Conservation (phyloP, 139 green algal species). For the Pycnococcus provasolii region DNA sequence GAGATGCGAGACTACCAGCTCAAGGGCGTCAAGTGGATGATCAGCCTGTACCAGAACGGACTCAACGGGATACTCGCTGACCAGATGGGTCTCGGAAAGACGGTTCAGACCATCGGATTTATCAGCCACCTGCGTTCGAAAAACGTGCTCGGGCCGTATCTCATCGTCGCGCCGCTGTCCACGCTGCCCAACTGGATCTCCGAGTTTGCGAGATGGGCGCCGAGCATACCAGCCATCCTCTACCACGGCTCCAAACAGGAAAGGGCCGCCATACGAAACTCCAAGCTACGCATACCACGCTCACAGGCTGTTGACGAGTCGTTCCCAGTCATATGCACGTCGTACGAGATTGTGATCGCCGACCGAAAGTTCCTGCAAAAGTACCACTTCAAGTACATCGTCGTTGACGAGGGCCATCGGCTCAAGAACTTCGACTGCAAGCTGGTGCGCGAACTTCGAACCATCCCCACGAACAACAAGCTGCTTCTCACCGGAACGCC, state of each 20-base stretch:
- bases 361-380: constrained; percentile 68
- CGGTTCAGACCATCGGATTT: constrained; percentile 91
- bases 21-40: constrained; percentile 78
- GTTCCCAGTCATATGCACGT: constrained; percentile 86
- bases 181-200: constrained; percentile 88
- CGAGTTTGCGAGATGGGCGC: constrained; percentile 79
- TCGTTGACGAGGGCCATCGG: constrained; percentile 30
- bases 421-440: constrained; percentile 29
- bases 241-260: constrained; percentile 81
- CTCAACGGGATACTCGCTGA: constrained; percentile 38
- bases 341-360: constrained; percentile 85
- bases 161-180: constrained; percentile 80
- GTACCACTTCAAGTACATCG: constrained; percentile 47
- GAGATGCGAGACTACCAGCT: constrained; percentile 77
- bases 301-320: constrained; percentile 5
- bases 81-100: constrained; percentile 95
- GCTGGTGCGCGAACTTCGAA: constrained; percentile 67
- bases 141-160: constrained; percentile 60
- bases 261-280: constrained; percentile 33
- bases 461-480: constrained; percentile 61
- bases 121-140: constrained; percentile 70
- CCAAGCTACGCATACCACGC: constrained; percentile 18
- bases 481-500: constrained; percentile 94
- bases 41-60: constrained; percentile 82
- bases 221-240: constrained; percentile 65